Conservation (phyloP, 2,329 filamentous ascomycete genomes). For the Colletotrichum sidae region DNA sequence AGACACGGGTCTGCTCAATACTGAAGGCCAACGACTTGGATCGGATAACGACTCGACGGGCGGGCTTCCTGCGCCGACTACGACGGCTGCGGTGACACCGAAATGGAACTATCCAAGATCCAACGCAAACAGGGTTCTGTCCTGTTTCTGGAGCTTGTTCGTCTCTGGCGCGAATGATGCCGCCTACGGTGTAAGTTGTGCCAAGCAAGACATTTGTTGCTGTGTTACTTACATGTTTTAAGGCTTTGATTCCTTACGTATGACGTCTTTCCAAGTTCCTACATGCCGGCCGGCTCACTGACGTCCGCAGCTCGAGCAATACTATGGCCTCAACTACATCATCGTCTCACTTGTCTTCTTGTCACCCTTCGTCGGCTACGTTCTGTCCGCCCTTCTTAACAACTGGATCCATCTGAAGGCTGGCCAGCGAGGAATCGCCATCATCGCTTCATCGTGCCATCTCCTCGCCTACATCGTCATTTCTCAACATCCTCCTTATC, state of each 20-base stretch:
- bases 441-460: constrained; percentile 70
- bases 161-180: constrained; percentile 70
- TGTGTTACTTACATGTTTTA: constrained; percentile 32
- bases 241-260: constrained; percentile 65
- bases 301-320: constrained; percentile 46
- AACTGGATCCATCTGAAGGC: constrained; percentile 55
- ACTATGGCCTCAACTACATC: constrained; percentile 71
- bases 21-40: constrained; percentile 28
- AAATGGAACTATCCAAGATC: constrained; percentile 61
- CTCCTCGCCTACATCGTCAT: constrained; percentile 73
- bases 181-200: constrained; percentile 64
- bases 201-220: neutral
- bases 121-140: constrained; percentile 60
- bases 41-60: constrained; percentile 16
- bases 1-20: constrained; percentile 12
- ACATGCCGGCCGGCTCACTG: constrained; percentile 41
- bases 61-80: constrained; percentile 30
- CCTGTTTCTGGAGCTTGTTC: constrained; percentile 69
- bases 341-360: constrained; percentile 75
- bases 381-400: constrained; percentile 70
- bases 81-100: constrained; percentile 41
- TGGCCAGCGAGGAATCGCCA: constrained; percentile 68
- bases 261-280: constrained; percentile 39
- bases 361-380: constrained; percentile 73
- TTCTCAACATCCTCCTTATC: constrained; percentile 74